phyloP scores from a whole-genome alignment of 257 asterid species.

The Solanum chiquidenum region DNA sequence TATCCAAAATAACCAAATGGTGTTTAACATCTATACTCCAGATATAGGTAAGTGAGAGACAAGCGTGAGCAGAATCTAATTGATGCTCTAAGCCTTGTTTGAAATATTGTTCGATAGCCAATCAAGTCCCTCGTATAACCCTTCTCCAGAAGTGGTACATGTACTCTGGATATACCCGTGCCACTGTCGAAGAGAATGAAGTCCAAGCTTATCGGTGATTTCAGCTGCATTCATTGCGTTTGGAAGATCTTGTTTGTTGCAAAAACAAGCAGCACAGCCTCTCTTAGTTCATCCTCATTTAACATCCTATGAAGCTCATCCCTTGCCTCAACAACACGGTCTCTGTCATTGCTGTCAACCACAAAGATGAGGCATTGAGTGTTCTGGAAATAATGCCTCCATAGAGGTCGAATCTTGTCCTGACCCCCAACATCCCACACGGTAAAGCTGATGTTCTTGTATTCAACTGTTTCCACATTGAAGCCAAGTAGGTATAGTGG shows the following conservation, averaged over 20 bases:
- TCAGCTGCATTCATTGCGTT: slow-evolving; percentile 94
- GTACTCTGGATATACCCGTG: slow-evolving; percentile 14
- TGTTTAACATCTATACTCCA: neutral
- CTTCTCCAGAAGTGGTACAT: neutral
- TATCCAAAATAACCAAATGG: neutral
- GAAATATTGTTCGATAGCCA: neutral
- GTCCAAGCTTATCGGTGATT: slow-evolving; percentile 84
- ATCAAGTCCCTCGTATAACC: neutral
- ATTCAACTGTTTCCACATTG: slow-evolving; percentile 16
- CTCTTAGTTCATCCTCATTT: slow-evolving; percentile 55
- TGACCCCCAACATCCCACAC: slow-evolving; percentile 19
- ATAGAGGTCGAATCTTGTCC: slow-evolving; percentile 14
- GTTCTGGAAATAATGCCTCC: slow-evolving; percentile 17
- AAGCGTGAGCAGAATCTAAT: neutral
- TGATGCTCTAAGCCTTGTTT: neutral
- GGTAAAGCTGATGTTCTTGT: slow-evolving; percentile 15
- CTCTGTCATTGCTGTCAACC: slow-evolving; percentile 15
- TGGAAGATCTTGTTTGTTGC: slow-evolving; percentile 94
- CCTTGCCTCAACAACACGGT: slow-evolving; percentile 11
- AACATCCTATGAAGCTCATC: slow-evolving; percentile 13
- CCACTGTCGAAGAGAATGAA: slow-evolving; percentile 85
- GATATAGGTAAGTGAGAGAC: neutral
- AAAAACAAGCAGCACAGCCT: slow-evolving; percentile 77
- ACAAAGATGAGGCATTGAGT: slow-evolving; percentile 13
- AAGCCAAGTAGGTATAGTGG: neutral